Evolutionary conservation across 345 rosid genomes (phyloP).

Genomic region (Jatropha curcas): DNA sequence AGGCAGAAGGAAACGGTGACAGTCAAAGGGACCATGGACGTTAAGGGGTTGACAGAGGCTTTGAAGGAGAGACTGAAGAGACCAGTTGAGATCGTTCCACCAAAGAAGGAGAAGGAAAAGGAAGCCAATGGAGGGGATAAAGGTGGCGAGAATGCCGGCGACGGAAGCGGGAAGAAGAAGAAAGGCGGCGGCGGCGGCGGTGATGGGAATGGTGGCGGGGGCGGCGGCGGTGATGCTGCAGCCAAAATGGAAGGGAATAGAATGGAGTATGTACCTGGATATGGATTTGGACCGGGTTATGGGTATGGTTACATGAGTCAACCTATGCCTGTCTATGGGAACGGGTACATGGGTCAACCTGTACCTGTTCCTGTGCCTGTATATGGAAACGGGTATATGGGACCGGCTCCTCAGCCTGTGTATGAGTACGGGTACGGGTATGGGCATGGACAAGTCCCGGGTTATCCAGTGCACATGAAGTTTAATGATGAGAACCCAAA

Average conservation of each 20-base stretch:
- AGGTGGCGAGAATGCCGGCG: conserved; percentile 38
- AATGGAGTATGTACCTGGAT: conserved; percentile 45
- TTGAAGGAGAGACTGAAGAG: conserved; percentile 62
- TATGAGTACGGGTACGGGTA: conserved; percentile 8
- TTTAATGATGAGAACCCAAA: conserved; percentile 65
- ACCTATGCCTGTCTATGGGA: conserved; percentile 1
- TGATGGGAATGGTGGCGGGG: conserved; percentile 30
- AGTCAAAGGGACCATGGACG: conserved; percentile 76
- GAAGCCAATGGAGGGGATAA: too few relatives aligned
- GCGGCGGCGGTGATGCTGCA: background rate
- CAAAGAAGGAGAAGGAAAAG: conserved; percentile 65
- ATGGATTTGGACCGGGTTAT: conserved; percentile 5
- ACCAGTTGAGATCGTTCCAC: conserved; percentile 55
- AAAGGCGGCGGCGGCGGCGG: conserved; percentile 31
- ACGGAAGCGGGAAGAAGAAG: conserved; percentile 16
- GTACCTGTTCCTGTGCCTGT: background rate
- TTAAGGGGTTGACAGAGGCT: conserved; percentile 44
- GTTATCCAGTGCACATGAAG: conserved; percentile 38
- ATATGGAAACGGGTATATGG: conserved; percentile 18
- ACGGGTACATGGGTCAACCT: conserved; percentile 23
- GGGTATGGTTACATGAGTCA: conserved; percentile 18
- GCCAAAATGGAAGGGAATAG: conserved; percentile 23
- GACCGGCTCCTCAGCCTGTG: conserved; percentile 5
- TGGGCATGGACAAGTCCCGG: conserved; percentile 21
- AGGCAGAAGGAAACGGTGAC: conserved; percentile 58